Conservation (phyloP, 2,329 filamentous ascomycete species). For the Alternaria arborescens region DNA sequence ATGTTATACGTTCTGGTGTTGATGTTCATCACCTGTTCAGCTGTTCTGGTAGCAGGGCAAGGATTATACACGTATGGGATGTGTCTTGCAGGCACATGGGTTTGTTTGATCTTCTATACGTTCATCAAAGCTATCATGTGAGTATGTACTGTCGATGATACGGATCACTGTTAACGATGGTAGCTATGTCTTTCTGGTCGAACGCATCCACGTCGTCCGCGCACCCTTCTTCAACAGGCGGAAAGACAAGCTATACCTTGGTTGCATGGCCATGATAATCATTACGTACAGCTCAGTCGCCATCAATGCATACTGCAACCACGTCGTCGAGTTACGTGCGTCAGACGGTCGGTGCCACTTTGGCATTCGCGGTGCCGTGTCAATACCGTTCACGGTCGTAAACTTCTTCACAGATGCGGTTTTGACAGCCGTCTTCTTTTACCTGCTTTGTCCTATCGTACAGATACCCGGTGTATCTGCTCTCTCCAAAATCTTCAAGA, state of each 20-base stretch:
- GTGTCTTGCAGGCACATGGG: slow-evolving; percentile 46
- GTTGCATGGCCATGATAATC: slow-evolving; percentile 33
- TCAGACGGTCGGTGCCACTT: slow-evolving; percentile 47
- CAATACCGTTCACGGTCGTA: slow-evolving; percentile 47
- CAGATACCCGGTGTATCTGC: not conserved
- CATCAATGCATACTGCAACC: slow-evolving; percentile 37
- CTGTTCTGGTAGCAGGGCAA: slow-evolving; percentile 40
- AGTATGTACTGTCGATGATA: not conserved
- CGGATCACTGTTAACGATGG: not conserved
- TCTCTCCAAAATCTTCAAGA: not conserved
- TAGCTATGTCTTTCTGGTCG: slow-evolving; percentile 51
- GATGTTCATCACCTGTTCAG: slow-evolving; percentile 26
- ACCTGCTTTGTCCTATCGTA: slow-evolving; percentile 40
- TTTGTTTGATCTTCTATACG: slow-evolving; percentile 51
- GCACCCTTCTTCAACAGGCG: slow-evolving; percentile 39
- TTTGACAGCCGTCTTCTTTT: slow-evolving; percentile 50
- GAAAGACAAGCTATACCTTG: slow-evolving; percentile 46
- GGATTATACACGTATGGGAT: slow-evolving; percentile 33
- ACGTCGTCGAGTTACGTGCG: slow-evolving; percentile 38
- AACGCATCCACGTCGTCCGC: slow-evolving; percentile 50
- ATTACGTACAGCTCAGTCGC: slow-evolving; percentile 34
- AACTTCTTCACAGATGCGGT: slow-evolving; percentile 47
- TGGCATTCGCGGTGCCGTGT: slow-evolving; percentile 45
- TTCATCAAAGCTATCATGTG: slow-evolving; percentile 41
- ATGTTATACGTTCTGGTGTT: slow-evolving; percentile 27